A percentile compares a stretch with the other conserved stretches of the same genome.
These are phyloP conservation scores for Gliomastix tumulicola DNA, from an alignment of 2,329 filamentous ascomycete genomes.

Conservation along the genomic window DNA sequence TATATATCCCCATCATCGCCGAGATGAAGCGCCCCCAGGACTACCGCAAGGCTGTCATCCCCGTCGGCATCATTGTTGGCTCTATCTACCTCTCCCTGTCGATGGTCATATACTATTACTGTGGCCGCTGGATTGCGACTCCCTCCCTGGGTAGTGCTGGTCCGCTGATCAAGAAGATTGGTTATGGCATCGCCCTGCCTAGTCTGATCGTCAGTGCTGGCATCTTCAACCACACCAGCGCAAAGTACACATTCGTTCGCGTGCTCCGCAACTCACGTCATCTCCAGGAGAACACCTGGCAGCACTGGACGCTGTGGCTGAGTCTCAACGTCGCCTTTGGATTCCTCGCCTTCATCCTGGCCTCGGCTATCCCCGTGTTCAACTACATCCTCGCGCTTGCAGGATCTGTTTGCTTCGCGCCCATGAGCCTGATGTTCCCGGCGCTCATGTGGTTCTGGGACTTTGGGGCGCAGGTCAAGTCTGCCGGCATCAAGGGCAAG, in stretches of 20 bases:
- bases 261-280: constrained; percentile 14
- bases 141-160: constrained; percentile 40
- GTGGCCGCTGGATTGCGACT: constrained; percentile 35
- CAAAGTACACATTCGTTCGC: constrained; percentile 56
- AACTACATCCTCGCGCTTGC: constrained; percentile 3
- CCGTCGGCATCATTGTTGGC: constrained; percentile 17
- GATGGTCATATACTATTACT: constrained; percentile 35
- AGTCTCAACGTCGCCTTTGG: constrained; percentile 2
- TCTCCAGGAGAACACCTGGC: constrained; percentile 12
- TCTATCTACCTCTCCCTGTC: constrained; percentile 21
- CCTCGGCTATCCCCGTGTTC: constrained; percentile 5
- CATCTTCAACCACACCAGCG: constrained; percentile 11
- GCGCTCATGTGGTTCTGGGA: background rate
- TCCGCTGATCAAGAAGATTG: constrained; percentile 29
- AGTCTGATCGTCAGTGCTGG: constrained; percentile 18
- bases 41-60: constrained; percentile 16
- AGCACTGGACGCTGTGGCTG: constrained; percentile 16
- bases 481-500: too few species aligned
- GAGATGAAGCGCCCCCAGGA: constrained; percentile 22
- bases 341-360: constrained; percentile 5
- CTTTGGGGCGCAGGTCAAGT: too few species aligned
- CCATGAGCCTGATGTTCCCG: background rate
- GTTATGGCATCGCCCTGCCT: constrained; percentile 30
- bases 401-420: background rate
- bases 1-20: constrained; percentile 22